Conservation (phyloP, 2,329 filamentous ascomycete species). For the Neonectria faginata region DNA sequence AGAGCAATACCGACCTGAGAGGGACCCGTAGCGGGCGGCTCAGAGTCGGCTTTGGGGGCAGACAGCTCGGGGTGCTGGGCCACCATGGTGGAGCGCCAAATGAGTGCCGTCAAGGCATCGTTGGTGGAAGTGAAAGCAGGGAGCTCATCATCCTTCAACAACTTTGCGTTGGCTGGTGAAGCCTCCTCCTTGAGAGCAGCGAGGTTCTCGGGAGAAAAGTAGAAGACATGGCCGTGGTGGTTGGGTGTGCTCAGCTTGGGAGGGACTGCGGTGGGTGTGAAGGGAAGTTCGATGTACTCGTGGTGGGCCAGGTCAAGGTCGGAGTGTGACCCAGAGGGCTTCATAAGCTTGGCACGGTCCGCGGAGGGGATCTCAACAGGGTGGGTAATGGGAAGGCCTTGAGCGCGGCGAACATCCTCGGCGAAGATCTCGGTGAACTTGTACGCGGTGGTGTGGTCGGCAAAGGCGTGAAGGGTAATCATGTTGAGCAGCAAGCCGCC, state of each 20-base stretch:
- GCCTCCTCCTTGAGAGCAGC: conserved; percentile 23
- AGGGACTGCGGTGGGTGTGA: conserved; percentile 24
- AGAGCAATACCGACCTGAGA: conserved; percentile 26
- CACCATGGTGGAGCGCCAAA: conserved; percentile 29
- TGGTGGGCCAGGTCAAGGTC: conserved; percentile 17
- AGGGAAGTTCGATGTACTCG: conserved; percentile 29
- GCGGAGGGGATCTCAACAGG: conserved; percentile 25
- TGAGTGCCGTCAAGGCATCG: conserved; percentile 27
- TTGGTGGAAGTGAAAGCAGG: conserved; percentile 27
- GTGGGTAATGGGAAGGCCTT: conserved; percentile 21
- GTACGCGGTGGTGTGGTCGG: conserved; percentile 22
- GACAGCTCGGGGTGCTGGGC: conserved; percentile 22
- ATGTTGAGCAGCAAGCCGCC: conserved; percentile 24
- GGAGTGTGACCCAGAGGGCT: conserved; percentile 11
- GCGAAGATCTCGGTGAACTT: conserved; percentile 28
- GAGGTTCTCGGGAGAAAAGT: conserved; percentile 23
- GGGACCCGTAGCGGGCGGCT: conserved; percentile 10
- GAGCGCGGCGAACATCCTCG: conserved; percentile 23
- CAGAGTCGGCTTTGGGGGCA: neutral
- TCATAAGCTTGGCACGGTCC: conserved; percentile 24
- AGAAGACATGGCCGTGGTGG: conserved; percentile 25
- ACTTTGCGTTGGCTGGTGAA: conserved; percentile 25
- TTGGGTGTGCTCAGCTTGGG: conserved; percentile 26
- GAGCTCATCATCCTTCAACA: conserved; percentile 22
- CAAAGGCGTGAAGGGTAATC: conserved; percentile 24